phyloP scores from a whole-genome alignment of 331 rosid genomes.

The Saraca asoca region DNA sequence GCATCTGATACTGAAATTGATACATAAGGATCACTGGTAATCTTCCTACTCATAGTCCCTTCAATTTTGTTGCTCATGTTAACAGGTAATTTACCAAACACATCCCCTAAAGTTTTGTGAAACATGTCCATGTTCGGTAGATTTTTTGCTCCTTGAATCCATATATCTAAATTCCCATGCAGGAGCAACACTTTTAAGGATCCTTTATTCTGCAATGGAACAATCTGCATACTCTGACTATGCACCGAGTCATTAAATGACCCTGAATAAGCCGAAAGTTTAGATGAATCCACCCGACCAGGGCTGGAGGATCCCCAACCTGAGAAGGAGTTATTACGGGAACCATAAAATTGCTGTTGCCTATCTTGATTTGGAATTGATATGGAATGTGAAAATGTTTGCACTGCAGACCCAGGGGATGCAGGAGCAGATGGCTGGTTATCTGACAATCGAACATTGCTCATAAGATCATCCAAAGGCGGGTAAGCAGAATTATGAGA shows the following conservation, averaged over 20 bases:
- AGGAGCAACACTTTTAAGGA: conserved; percentile 76
- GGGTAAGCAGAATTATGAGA: conserved; percentile 57
- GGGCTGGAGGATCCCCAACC: conserved; percentile 43
- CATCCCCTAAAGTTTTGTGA: conserved; percentile 81
- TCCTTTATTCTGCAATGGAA: conserved; percentile 59
- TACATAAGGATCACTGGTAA: conserved; percentile 95
- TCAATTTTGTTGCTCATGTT: conserved; percentile 58
- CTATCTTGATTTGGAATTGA: conserved; percentile 44
- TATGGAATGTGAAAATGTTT: conserved; percentile 36
- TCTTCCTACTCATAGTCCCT: conserved; percentile 57
- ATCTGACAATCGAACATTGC: conserved; percentile 55
- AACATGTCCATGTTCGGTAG: conserved; percentile 99
- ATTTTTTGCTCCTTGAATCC: conserved; percentile 66
- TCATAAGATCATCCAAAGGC: conserved; percentile 57
- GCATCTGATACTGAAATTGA: conserved; percentile 66
- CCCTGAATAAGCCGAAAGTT: conserved; percentile 41
- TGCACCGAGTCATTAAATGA: conserved; percentile 58
- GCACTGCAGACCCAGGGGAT: conserved; percentile 45
- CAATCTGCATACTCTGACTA: conserved; percentile 62
- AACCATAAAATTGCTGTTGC: conserved; percentile 49
- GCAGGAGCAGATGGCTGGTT: conserved; percentile 52
- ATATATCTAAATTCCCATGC: conserved; percentile 90
- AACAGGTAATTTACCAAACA: conserved; percentile 63
- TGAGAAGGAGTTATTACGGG: conserved; percentile 52
- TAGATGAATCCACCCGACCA: conserved; percentile 34